A percentile compares a stretch with the other conserved stretches of the same genome.
These are phyloP conservation scores for Viola odorata DNA, from an alignment of 345 rosid species.

Conservation along the genomic window DNA sequence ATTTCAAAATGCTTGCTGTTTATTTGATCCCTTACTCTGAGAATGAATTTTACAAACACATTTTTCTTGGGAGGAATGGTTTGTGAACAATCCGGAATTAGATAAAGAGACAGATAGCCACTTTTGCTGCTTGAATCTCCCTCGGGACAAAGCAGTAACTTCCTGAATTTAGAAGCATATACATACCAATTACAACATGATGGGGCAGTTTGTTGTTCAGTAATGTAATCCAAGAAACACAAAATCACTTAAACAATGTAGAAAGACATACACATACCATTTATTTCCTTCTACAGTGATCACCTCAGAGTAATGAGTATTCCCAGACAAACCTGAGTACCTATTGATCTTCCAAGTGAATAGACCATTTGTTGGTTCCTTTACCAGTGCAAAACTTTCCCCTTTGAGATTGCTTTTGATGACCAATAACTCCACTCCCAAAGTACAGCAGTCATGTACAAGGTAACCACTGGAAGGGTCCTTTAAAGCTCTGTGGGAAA, in stretches of 20 bases:
- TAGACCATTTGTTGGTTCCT: background rate
- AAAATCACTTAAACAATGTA: background rate
- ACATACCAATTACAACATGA: too few species aligned
- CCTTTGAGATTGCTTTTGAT: background rate
- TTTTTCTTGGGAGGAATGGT: background rate
- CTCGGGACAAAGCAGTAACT: background rate
- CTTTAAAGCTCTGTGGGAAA: background rate
- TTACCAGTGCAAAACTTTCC: background rate
- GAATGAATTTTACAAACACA: background rate
- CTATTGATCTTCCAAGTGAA: background rate
- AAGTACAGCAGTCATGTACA: background rate
- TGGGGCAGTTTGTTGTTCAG: background rate
- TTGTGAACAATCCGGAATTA: background rate
- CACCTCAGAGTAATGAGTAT: background rate
- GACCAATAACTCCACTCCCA: background rate
- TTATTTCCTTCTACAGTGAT: background rate
- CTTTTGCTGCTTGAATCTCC: background rate
- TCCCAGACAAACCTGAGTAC: background rate
- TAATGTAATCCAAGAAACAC: background rate
- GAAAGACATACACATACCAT: background rate
- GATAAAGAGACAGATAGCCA: background rate
- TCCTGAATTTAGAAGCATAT: background rate
- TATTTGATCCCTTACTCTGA: background rate
- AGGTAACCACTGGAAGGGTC: background rate
- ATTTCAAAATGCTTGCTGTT: background rate